Conservation (phyloP, 345 rosid species). For the Linum trigynum region DNA sequence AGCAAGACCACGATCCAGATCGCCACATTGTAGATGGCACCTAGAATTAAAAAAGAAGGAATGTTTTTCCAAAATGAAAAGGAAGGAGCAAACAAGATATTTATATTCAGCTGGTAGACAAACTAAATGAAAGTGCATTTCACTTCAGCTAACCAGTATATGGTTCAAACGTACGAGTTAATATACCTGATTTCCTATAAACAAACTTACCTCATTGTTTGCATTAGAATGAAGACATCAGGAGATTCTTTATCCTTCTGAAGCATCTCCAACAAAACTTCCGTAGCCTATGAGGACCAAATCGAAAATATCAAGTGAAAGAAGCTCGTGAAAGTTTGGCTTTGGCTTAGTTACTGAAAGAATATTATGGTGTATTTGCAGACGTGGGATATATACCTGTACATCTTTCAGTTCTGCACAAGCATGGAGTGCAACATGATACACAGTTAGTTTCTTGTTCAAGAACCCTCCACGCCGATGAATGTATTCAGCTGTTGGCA, state of each 20-base stretch:
- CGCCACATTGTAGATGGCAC: slow-evolving; percentile 70
- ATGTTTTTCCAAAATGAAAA: background rate
- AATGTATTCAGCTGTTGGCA: slow-evolving; percentile 68
- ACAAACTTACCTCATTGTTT: slow-evolving; percentile 53
- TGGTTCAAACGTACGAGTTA: background rate
- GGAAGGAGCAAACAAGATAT: background rate
- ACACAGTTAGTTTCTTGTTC: slow-evolving; percentile 49
- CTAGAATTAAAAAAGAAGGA: slow-evolving; percentile 26
- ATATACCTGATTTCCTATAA: background rate
- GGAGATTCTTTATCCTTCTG: slow-evolving; percentile 52
- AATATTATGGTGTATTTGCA: slow-evolving; percentile 9
- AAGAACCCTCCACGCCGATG: slow-evolving; percentile 57
- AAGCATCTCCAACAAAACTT: slow-evolving; percentile 73
- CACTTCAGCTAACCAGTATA: background rate
- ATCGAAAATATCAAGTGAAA: background rate
- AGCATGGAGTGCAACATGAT: slow-evolving; percentile 77
- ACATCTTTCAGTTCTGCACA: slow-evolving; percentile 72
- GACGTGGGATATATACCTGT: slow-evolving; percentile 39
- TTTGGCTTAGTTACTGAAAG: background rate
- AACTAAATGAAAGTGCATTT: background rate
- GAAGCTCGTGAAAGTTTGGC: background rate
- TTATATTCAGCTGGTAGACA: too few species aligned
- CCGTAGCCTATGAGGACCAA: slow-evolving; percentile 45
- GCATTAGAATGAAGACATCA: slow-evolving; percentile 52
- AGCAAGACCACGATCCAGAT: slow-evolving; percentile 58